phyloP scores from a whole-genome alignment of 352 stramenopile genomes.

The Phytophthora pini region DNA sequence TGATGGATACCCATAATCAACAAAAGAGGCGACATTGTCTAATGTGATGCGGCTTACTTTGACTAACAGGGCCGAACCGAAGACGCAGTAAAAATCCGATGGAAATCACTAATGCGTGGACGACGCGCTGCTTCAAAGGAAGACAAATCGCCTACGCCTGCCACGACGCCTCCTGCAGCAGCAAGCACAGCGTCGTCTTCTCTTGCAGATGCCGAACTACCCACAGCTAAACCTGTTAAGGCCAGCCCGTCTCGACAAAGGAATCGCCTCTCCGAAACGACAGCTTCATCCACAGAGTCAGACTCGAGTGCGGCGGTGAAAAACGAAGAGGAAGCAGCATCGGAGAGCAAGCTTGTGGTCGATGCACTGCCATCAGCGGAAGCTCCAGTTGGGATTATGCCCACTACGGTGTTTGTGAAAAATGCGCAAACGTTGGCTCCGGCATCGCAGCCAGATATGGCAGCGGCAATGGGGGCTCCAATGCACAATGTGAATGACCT shows the following conservation, averaged over 20 bases:
- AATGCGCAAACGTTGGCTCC: constrained; percentile 24
- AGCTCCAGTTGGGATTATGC: constrained; percentile 20
- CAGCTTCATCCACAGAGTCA: constrained; percentile 9
- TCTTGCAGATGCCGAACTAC: constrained; percentile 28
- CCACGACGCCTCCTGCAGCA: constrained; percentile 20
- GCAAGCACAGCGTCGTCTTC: constrained; percentile 19
- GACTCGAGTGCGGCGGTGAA: constrained; percentile 20
- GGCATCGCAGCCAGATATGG: constrained; percentile 30
- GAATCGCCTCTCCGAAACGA: constrained; percentile 34
- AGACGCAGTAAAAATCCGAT: constrained; percentile 94
- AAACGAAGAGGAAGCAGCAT: constrained; percentile 24
- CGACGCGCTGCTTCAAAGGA: constrained; percentile 75
- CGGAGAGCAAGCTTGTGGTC: constrained; percentile 24
- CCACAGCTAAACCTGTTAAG: constrained; percentile 44
- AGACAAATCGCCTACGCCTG: constrained; percentile 44
- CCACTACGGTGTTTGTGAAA: constrained; percentile 36
- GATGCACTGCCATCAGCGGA: constrained; percentile 13
- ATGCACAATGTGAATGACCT: constrained; percentile 69
- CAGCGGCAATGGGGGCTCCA: constrained; percentile 26
- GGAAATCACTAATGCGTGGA: constrained; percentile 91
- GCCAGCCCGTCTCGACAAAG: constrained; percentile 49
- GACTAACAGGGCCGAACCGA: constrained; percentile 86
- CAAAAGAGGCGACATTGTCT: background rate
- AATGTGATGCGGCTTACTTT: constrained; percentile 2
- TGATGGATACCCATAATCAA: background rate